phyloP scores from a whole-genome alignment of 2,329 filamentous ascomycete species.

The Chaetomium globosum region DNA sequence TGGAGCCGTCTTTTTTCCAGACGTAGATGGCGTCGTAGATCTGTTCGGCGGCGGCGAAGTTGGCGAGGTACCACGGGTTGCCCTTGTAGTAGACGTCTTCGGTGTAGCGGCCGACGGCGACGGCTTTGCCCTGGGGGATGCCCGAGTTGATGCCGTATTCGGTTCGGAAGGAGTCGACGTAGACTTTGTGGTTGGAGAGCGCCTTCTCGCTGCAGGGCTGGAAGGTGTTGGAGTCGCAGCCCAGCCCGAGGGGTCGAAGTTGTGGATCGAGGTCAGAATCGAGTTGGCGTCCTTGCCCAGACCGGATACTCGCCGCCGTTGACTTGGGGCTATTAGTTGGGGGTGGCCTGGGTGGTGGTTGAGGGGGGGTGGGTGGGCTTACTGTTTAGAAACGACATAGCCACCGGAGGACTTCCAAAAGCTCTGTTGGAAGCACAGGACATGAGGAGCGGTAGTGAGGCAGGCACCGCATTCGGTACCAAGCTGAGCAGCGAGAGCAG shows the following conservation, averaged over 20 bases:
- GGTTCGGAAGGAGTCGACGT: slow-evolving; percentile 73
- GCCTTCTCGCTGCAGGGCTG: slow-evolving; percentile 73
- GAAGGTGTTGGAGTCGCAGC: slow-evolving; percentile 71
- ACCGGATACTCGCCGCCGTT: slow-evolving; percentile 63
- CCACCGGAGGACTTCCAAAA: slow-evolving; percentile 68
- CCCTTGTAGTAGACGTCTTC: slow-evolving; percentile 76
- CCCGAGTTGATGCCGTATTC: slow-evolving; percentile 71
- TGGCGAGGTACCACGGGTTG: slow-evolving; percentile 81
- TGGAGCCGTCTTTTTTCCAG: slow-evolving; percentile 65
- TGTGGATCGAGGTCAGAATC: slow-evolving; percentile 66
- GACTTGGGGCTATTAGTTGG: slow-evolving; percentile 44
- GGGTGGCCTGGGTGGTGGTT: background rate
- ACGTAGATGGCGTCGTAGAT: slow-evolving; percentile 75
- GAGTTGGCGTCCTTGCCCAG: slow-evolving; percentile 74
- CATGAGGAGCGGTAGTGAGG: slow-evolving; percentile 65
- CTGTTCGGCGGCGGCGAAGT: slow-evolving; percentile 76
- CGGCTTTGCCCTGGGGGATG: slow-evolving; percentile 60
- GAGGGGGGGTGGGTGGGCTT: slow-evolving; percentile 29
- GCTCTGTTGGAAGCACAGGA: slow-evolving; percentile 72
- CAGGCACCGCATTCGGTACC: slow-evolving; percentile 64
- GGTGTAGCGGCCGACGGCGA: slow-evolving; percentile 67
- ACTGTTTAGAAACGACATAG: slow-evolving; percentile 72
- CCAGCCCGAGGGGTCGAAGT: slow-evolving; percentile 67
- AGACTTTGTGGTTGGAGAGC: slow-evolving; percentile 74
- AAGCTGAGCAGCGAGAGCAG: slow-evolving; percentile 64